Conservation (phyloP, 768 basidiomycete species). For the Lyophyllum decastes region DNA sequence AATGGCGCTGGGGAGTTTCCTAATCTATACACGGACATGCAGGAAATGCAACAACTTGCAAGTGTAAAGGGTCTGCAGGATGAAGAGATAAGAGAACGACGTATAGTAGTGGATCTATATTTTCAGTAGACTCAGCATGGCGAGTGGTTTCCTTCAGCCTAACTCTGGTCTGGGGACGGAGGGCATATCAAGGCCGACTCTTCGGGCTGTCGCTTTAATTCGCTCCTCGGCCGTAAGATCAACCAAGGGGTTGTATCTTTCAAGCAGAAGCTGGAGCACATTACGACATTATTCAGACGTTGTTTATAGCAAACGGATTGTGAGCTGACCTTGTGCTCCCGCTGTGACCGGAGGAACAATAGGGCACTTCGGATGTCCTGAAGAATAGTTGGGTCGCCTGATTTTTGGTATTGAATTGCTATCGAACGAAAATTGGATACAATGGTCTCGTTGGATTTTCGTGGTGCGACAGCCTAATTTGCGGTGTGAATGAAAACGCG, state of each 20-base stretch:
- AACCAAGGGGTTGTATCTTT: conserved; percentile 84
- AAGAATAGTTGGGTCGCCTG: conserved; percentile 28
- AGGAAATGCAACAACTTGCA: no score
- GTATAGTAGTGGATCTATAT: not conserved
- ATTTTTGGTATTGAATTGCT: conserved; percentile 41
- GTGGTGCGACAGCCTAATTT: conserved; percentile 30
- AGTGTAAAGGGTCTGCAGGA: not conserved
- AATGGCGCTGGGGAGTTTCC: no score
- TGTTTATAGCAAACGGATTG: not conserved
- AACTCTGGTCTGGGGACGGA: conserved; percentile 34
- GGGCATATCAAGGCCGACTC: conserved; percentile 89
- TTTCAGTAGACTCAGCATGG: not conserved
- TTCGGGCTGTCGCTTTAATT: conserved; percentile 79
- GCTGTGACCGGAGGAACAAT: conserved; percentile 71
- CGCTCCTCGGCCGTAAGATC: conserved; percentile 81
- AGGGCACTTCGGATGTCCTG: conserved; percentile 60
- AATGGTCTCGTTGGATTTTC: conserved; percentile 44
- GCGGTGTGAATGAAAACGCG: not conserved
- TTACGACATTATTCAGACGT: not conserved
- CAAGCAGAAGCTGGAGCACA: conserved; percentile 62
- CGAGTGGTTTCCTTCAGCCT: not conserved
- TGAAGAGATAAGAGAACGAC: not conserved
- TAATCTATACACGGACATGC: no score
- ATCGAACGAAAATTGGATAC: conserved; percentile 54
- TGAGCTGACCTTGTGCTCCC: conserved; percentile 69